Base-by-base conservation (phyloP, 805 yeast species). In the Candida odintsovae region DNA sequence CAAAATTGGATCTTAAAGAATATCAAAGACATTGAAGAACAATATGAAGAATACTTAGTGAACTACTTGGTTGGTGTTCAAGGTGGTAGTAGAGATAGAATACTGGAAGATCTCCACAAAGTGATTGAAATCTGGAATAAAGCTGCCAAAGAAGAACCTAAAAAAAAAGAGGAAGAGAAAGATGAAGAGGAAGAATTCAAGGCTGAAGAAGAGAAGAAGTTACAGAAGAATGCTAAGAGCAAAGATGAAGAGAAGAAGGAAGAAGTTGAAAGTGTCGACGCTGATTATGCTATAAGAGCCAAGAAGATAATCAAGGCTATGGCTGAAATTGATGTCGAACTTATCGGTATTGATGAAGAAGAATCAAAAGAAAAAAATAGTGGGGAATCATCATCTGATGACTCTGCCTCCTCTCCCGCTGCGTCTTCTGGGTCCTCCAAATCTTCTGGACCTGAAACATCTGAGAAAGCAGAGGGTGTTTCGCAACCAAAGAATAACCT, bases 1-100 rank as follows among this genome's bases (percentile, higher is more conserved):
- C 95, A 87, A 64, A 86, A 86, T 59, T 87, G 95, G 95, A 73
- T 87, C 38, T 66, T 87, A 52, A 81, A 80, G 57, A 80, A 86
- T 60, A 64, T 84, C 28, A 71, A 67, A 42, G 51, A 55, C 21
- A 77, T 82, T 20, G 84, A 82, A 3, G 68, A 66, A 0, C 66
- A 70, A 10, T 86, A 83, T 57, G 79, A 75, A 43, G 64, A 59
- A 1, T 75, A 77, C 23, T 62, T 86, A 47, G 50, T 69, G 13
- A 59, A 58, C 6, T 86, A 86, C 55, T 59, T 85, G 18, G 71
- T 66, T 18, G 84, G 84, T 0, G 59, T 86, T 23, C 84, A 83
- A 62, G 95, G 95, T 2, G 87, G 86, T 0, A 77, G 89, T 3
- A 70, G 80, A 51, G 76, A 71, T 23, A 67, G 95, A 51, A 60